These are phyloP conservation scores for Wickerhamomyces ciferrii DNA, from an alignment of 805 yeast species.

Conservation along the genomic window DNA sequence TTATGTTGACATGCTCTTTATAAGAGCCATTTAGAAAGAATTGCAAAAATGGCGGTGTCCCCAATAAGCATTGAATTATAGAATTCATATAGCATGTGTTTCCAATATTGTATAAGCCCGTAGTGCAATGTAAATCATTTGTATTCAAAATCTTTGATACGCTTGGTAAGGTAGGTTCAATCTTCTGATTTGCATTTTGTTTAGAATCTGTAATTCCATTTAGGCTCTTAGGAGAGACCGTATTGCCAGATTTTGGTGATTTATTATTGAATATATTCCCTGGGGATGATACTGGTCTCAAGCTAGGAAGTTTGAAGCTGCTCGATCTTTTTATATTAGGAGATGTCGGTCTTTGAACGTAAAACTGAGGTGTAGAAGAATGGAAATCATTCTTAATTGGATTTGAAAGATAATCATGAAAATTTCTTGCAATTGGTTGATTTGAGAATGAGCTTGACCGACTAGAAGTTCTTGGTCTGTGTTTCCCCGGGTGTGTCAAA, in stretches of 20 bases:
- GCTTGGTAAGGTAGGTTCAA: neutral
- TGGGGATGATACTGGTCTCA: conserved; percentile 11
- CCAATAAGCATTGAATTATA: conserved; percentile 77
- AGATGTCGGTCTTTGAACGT: conserved; percentile 8
- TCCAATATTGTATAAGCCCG: conserved; percentile 79
- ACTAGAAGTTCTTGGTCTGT: conserved; percentile 6
- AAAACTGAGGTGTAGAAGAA: neutral
- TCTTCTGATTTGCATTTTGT: no score
- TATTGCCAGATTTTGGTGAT: neutral
- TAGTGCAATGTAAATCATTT: conserved; percentile 35
- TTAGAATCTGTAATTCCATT: neutral
- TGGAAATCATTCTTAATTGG: conserved; percentile 14
- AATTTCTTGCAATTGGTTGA: conserved; percentile 8
- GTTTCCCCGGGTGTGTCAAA: conserved; percentile 2
- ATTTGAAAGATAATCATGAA: conserved; percentile 13
- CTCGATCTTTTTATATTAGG: conserved; percentile 12
- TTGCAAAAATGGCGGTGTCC: conserved; percentile 58
- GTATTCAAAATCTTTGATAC: neutral
- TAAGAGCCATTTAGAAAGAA: conserved; percentile 61
- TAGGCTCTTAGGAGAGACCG: neutral
- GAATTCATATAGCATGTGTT: conserved; percentile 95
- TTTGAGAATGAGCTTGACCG: conserved; percentile 5
- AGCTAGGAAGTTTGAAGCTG: conserved; percentile 9
- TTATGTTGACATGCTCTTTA: conserved; percentile 61
- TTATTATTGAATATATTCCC: neutral